These are phyloP conservation scores for Sistotremastrum suecicum DNA, from an alignment of 768 basidiomycete genomes.

Conservation along the genomic window DNA sequence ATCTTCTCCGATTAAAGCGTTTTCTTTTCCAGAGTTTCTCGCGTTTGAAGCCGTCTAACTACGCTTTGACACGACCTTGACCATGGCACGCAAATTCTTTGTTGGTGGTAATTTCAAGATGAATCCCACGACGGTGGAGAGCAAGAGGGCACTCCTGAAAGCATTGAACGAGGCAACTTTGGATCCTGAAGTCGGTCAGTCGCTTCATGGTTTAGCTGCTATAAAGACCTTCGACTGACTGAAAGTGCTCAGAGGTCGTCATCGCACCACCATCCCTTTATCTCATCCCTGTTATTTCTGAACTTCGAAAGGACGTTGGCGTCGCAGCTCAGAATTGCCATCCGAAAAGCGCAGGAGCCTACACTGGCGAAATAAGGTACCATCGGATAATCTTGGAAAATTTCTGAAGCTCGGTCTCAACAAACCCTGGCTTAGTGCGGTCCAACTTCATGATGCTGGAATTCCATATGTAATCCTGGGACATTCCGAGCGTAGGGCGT, in stretches of 20 bases:
- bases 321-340: constrained; percentile 90
- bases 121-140: constrained; percentile 61
- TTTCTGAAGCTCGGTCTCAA: background rate
- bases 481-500: constrained; percentile 89
- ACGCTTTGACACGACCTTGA: constrained; percentile 1
- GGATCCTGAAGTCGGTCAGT: constrained; percentile 62
- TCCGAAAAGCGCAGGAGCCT: constrained; percentile 74
- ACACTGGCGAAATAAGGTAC: constrained; percentile 92
- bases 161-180: constrained; percentile 67
- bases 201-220: background rate
- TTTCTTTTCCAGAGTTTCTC: too few relatives aligned
- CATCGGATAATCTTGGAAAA: constrained; percentile 7
- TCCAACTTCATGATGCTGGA: constrained; percentile 73
- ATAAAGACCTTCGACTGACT: background rate
- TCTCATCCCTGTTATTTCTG: constrained; percentile 55
- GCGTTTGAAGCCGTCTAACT: too few relatives aligned
- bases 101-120: constrained; percentile 99
- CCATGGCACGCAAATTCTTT: constrained; percentile 77
- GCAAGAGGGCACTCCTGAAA: constrained; percentile 51
- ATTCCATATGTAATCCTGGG: constrained; percentile 90
- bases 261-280: constrained; percentile 87
- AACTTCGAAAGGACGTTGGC: constrained; percentile 51
- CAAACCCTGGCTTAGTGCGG: constrained; percentile 32
- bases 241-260: constrained; percentile 59
- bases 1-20: too few relatives aligned